Evolutionary conservation across 805 yeast genomes (phyloP).

Genomic region (Schwanniomyces vanrijiae): DNA sequence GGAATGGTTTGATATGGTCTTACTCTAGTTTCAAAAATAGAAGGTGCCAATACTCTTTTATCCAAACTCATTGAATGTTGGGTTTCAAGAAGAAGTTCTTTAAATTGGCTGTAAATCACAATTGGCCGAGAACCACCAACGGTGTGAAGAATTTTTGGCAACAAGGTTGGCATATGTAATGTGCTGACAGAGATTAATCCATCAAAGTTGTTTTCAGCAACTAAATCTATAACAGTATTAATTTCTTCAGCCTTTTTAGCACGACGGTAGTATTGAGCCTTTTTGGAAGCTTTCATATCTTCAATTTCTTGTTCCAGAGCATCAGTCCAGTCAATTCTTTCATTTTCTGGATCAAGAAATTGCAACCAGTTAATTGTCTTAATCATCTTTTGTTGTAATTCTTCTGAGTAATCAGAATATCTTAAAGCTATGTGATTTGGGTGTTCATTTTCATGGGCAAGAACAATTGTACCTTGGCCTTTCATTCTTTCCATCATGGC

Average conservation of each 20-base stretch:
- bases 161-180: slow-evolving; percentile 62
- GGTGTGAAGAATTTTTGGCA: slow-evolving; percentile 60
- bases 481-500: slow-evolving; percentile 90
- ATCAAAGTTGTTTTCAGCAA: slow-evolving; percentile 61
- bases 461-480: slow-evolving; percentile 66
- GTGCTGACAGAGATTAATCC: slow-evolving; percentile 75
- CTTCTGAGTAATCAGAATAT: slow-evolving; percentile 63
- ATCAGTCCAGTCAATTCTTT: slow-evolving; percentile 46
- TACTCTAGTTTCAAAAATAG: slow-evolving; percentile 76
- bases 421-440: slow-evolving; percentile 73
- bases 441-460: slow-evolving; percentile 91
- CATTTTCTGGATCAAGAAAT: slow-evolving; percentile 73
- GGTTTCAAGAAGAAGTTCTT: slow-evolving; percentile 74
- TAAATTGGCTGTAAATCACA: slow-evolving; percentile 77
- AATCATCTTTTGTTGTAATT: slow-evolving; percentile 52
- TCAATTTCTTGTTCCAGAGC: slow-evolving; percentile 52
- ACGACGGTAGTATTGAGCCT: slow-evolving; percentile 67
- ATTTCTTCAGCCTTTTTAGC: slow-evolving; percentile 54
- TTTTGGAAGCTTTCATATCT: slow-evolving; percentile 57
- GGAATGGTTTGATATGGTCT: slow-evolving; percentile 90
- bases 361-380: slow-evolving; percentile 77
- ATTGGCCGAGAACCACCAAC: slow-evolving; percentile 86
- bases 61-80: slow-evolving; percentile 69
- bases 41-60: slow-evolving; percentile 75
- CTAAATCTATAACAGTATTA: slow-evolving; percentile 49